These are phyloP conservation scores for Metschnikowia lochheadii DNA, from an alignment of 805 yeast species.

Conservation along the genomic window DNA sequence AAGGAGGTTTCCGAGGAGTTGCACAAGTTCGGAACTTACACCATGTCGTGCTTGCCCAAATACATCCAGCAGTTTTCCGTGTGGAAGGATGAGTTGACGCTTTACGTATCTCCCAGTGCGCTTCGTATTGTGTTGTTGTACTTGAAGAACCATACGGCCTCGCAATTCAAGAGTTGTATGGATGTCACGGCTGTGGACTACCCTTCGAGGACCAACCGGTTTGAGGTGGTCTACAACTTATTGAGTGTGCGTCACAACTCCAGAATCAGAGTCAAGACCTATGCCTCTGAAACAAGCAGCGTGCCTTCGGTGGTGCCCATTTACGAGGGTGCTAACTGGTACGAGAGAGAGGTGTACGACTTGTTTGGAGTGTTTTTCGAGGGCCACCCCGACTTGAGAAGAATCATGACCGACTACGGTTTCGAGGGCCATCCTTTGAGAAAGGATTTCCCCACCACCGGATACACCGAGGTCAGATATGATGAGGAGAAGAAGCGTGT, in stretches of 20 bases:
- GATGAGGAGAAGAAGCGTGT: conserved; percentile 89
- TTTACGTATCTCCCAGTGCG: conserved; percentile 73
- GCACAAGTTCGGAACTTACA: conserved; percentile 76
- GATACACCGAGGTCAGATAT: conserved; percentile 85
- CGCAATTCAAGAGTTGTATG: conserved; percentile 74
- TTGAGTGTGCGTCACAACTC: conserved; percentile 80
- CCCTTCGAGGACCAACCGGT: conserved; percentile 78
- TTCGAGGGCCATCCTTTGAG: conserved; percentile 89
- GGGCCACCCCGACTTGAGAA: conserved; percentile 84
- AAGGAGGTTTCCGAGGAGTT: conserved; percentile 62
- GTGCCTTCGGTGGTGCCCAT: conserved; percentile 76
- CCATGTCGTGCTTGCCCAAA: conserved; percentile 76
- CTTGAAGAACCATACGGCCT: conserved; percentile 71
- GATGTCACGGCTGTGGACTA: conserved; percentile 86
- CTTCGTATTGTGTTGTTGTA: conserved; percentile 67
- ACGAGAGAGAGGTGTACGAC: conserved; percentile 85
- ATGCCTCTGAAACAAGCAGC: conserved; percentile 75
- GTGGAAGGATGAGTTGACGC: conserved; percentile 84
- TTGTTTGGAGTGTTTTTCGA: conserved; percentile 84
- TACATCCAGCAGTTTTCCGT: conserved; percentile 79
- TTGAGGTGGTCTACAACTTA: conserved; percentile 82
- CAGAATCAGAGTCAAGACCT: conserved; percentile 83
- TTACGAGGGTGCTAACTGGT: conserved; percentile 84
- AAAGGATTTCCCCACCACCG: conserved; percentile 90
- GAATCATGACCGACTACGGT: conserved; percentile 89